A percentile compares a stretch with the other conserved stretches of the same genome.
phyloP scores from a whole-genome alignment of 192 early-diverging fungal species.

The Dissophora globulifera region DNA sequence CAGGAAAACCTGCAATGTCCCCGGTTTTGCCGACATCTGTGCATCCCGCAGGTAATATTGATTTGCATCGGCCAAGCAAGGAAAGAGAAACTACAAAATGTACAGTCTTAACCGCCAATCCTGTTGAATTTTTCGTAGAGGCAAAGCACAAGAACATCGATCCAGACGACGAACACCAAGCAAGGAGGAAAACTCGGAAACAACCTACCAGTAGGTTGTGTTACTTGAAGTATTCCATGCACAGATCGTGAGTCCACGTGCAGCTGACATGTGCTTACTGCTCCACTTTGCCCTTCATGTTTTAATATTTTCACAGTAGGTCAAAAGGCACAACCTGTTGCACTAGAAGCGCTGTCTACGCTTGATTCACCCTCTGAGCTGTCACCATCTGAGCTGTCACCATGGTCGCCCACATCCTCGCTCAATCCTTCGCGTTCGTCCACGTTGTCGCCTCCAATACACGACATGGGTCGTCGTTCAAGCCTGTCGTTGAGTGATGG shows the following conservation, averaged over 20 bases:
- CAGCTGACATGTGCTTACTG: constrained; percentile 13
- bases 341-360: constrained; percentile 5
- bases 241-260: constrained; percentile 5
- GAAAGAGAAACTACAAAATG: too few species aligned
- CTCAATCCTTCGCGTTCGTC: constrained; percentile 13
- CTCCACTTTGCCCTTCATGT: constrained; percentile 10
- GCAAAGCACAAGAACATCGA: constrained; percentile 12
- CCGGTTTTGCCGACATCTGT: too few species aligned
- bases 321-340: constrained; percentile 28
- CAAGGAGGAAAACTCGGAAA: constrained; percentile 2
- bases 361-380: constrained; percentile 12
- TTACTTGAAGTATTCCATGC: constrained; percentile 17
- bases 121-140: neutral
- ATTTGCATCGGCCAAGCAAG: too few species aligned
- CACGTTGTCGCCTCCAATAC: constrained; percentile 8
- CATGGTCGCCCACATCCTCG: constrained; percentile 14
- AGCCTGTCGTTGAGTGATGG: constrained; percentile 5
- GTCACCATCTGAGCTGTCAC: neutral
- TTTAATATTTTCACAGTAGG: constrained; percentile 6
- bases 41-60: too few species aligned
- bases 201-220: constrained; percentile 7
- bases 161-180: constrained; percentile 8
- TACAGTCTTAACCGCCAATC: too few species aligned
- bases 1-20: too few species aligned
- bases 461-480: constrained; percentile 16